Percentiles rank a stretch among this genome's conserved stretches.
phyloP scores from a whole-genome alignment of 805 yeast genomes.

The Kodamaea laetipori region DNA sequence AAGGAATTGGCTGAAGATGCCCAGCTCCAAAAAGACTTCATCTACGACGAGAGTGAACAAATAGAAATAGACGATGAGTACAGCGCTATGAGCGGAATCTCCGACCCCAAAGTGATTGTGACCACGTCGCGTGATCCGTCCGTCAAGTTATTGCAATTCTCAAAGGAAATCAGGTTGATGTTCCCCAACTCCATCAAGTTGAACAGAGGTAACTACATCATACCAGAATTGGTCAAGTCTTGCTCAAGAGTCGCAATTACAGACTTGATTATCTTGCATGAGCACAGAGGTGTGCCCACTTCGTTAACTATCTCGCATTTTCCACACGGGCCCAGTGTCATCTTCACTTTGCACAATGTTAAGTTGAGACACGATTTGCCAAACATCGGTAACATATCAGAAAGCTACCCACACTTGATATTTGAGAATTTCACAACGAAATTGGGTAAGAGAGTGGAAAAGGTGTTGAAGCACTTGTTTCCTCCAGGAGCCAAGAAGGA shows the following conservation, averaged over 20 bases:
- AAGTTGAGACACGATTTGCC: constrained; percentile 90
- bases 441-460: constrained; percentile 80
- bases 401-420: constrained; percentile 90
- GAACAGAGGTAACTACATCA: constrained; percentile 89
- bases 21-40: constrained; percentile 74
- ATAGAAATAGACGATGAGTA: constrained; percentile 88
- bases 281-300: constrained; percentile 98
- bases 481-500: constrained; percentile 97
- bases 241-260: constrained; percentile 80
- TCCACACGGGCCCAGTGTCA: constrained; percentile 97
- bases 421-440: constrained; percentile 85
- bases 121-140: constrained; percentile 94
- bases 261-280: constrained; percentile 85
- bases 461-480: constrained; percentile 81
- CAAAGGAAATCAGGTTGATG: constrained; percentile 86
- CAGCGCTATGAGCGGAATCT: constrained; percentile 79
- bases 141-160: constrained; percentile 81
- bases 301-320: constrained; percentile 90
- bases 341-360: constrained; percentile 92
- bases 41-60: constrained; percentile 80
- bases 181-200: constrained; percentile 88
- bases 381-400: constrained; percentile 83
- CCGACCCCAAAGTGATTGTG: constrained; percentile 86
- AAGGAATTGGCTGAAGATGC: constrained; percentile 89
- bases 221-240: constrained; percentile 81